Percentiles rank a stretch among this genome's conserved stretches.
phyloP scores from a whole-genome alignment of 805 yeast genomes.

The Starmerella ratchasimensis region DNA sequence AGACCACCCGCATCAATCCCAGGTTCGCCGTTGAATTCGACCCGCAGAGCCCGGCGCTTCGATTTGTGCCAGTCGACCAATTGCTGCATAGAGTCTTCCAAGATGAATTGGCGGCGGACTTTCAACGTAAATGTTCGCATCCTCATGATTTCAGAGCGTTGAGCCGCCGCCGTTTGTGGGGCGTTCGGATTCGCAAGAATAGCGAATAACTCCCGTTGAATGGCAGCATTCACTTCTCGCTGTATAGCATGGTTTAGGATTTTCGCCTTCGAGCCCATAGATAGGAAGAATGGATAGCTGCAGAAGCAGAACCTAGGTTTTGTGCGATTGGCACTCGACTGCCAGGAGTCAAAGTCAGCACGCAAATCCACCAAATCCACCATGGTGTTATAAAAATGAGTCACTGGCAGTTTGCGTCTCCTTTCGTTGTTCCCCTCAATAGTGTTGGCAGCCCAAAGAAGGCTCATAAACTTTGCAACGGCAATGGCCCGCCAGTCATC shows the following conservation, averaged over 20 bases:
- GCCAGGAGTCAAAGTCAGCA: slow-evolving; percentile 80
- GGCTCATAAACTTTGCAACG: slow-evolving; percentile 45
- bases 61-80: slow-evolving; percentile 36
- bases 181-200: slow-evolving; percentile 3
- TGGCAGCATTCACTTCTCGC: slow-evolving; percentile 13
- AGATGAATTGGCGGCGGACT: slow-evolving; percentile 53
- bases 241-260: slow-evolving; percentile 45
- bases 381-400: slow-evolving; percentile 60
- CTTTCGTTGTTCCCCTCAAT: neutral
- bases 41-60: slow-evolving; percentile 51
- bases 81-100: slow-evolving; percentile 54
- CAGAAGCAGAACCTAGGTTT: slow-evolving; percentile 45
- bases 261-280: slow-evolving; percentile 69
- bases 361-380: slow-evolving; percentile 66
- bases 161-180: slow-evolving; percentile 1
- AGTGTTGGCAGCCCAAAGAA: slow-evolving; percentile 42
- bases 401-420: slow-evolving; percentile 27
- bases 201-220: slow-evolving; percentile 17
- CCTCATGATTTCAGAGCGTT: slow-evolving; percentile 1
- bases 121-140: slow-evolving; percentile 31
- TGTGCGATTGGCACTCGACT: slow-evolving; percentile 22
- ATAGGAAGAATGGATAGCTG: slow-evolving; percentile 67
- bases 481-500: slow-evolving; percentile 70
- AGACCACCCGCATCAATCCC: slow-evolving; percentile 95
- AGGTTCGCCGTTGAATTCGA: slow-evolving; percentile 75